Conservation (phyloP, 2,329 filamentous ascomycete species). For the Cordyceps militaris region DNA sequence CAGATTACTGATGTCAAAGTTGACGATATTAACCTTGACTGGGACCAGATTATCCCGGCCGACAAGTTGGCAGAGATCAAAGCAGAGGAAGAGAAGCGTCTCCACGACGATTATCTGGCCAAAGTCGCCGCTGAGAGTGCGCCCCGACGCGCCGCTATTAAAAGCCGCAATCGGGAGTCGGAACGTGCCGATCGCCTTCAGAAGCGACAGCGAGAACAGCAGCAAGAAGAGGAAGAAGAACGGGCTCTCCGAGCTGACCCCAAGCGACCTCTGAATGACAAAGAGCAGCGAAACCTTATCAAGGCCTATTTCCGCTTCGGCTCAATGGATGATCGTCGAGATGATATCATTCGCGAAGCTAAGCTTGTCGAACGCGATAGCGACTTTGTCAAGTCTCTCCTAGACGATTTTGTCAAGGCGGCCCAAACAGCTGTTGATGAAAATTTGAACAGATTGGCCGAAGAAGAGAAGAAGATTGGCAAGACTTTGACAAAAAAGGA, state of each 20-base stretch:
- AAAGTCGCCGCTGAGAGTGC: slow-evolving; percentile 79
- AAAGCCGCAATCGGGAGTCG: slow-evolving; percentile 48
- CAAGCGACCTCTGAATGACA: slow-evolving; percentile 81
- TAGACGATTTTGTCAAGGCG: slow-evolving; percentile 63
- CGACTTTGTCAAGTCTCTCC: slow-evolving; percentile 67
- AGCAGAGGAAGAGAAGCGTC: slow-evolving; percentile 76
- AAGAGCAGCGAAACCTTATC: slow-evolving; percentile 87
- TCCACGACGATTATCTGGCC: slow-evolving; percentile 75
- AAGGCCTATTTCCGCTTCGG: slow-evolving; percentile 87
- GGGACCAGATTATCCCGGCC: slow-evolving; percentile 97
- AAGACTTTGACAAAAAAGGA: slow-evolving; percentile 92
- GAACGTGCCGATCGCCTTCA: slow-evolving; percentile 61
- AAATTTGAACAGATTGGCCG: slow-evolving; percentile 65
- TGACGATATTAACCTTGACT: slow-evolving; percentile 70
- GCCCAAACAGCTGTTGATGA: slow-evolving; percentile 54
- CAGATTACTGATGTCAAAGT: slow-evolving; percentile 98
- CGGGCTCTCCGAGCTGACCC: slow-evolving; percentile 72
- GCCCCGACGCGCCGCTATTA: slow-evolving; percentile 65
- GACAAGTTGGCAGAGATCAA: slow-evolving; percentile 87
- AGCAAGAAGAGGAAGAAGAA: slow-evolving; percentile 65
- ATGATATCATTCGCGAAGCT: slow-evolving; percentile 83
- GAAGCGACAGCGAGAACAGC: slow-evolving; percentile 57
- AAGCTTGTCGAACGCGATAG: slow-evolving; percentile 76
- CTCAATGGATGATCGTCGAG: slow-evolving; percentile 77
- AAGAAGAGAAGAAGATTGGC: slow-evolving; percentile 74